These are phyloP conservation scores for Astraeus odoratus DNA, from an alignment of 768 basidiomycete genomes.

Conservation along the genomic window DNA sequence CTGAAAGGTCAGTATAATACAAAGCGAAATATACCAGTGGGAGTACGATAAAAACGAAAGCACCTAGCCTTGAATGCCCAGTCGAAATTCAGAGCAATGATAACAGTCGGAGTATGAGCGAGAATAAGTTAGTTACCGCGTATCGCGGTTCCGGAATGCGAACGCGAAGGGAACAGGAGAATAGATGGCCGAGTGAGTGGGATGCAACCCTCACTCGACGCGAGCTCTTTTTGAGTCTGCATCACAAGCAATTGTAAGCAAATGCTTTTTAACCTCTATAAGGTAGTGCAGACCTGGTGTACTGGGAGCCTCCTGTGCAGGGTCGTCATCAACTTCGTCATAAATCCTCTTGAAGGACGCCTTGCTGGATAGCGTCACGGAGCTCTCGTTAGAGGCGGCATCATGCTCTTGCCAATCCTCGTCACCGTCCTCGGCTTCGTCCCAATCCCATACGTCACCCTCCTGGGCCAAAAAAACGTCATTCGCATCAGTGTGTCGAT, in stretches of 20 bases:
- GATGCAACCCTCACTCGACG: constrained; percentile 23
- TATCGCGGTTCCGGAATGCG: not conserved
- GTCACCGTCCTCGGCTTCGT: constrained; percentile 39
- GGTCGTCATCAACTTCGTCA: constrained; percentile 41
- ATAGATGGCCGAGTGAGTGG: not conserved
- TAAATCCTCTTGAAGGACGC: constrained; percentile 41
- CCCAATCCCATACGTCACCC: constrained; percentile 35
- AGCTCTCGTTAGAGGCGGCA: constrained; percentile 44
- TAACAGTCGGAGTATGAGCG: constrained; percentile 3
- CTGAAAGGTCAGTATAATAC: constrained; percentile 28
- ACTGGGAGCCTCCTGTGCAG: constrained; percentile 25
- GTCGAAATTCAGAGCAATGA: constrained; percentile 7
- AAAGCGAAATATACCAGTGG: constrained; percentile 2
- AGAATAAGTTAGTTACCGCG: constrained; percentile 23
- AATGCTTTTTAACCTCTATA: no score
- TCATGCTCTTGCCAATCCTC: constrained; percentile 42
- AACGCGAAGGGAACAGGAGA: not conserved
- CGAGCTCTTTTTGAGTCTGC: constrained; percentile 41
- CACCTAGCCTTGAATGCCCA: constrained; percentile 24
- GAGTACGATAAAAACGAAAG: constrained; percentile 9
- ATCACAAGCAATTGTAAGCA: not conserved
- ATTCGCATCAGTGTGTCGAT: constrained; percentile 10
- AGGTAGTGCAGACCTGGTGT: constrained; percentile 39
- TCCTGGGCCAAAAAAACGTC: constrained; percentile 25
- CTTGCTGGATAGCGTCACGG: constrained; percentile 49